phyloP scores from a whole-genome alignment of 176 grass and related monocot genomes.

The Calamus simplicifolius region DNA sequence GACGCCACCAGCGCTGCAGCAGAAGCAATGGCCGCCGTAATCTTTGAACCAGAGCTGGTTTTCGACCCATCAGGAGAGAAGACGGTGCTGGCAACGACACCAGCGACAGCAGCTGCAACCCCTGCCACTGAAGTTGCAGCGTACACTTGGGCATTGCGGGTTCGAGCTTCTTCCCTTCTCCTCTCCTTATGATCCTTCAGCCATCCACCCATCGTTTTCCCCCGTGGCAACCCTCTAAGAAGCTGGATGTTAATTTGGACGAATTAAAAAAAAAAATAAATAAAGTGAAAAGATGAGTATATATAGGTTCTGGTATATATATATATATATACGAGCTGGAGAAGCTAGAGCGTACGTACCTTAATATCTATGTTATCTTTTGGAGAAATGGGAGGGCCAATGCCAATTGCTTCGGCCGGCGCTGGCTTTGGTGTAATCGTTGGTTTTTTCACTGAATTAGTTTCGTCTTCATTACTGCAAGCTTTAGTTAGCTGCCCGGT shows the following conservation, averaged over 20 bases:
- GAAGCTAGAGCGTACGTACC: too few relatives aligned
- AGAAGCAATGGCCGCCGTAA: conserved; percentile 50
- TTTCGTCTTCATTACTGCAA: too few relatives aligned
- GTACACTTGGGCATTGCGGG: conserved; percentile 75
- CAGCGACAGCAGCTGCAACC: conserved; percentile 75
- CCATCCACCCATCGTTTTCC: conserved; percentile 71
- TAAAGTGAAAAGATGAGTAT: too few relatives aligned
- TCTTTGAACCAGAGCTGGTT: conserved; percentile 34
- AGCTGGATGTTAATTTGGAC: conserved; percentile 16
- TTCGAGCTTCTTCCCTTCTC: conserved; percentile 70
- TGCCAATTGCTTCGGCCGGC: too few relatives aligned
- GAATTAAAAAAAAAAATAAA: neutral
- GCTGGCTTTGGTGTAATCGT: too few relatives aligned
- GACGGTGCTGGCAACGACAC: conserved; percentile 65
- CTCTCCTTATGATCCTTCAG: conserved; percentile 96
- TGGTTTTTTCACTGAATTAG: too few relatives aligned
- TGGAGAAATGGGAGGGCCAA: too few relatives aligned
- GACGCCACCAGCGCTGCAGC: conserved; percentile 83
- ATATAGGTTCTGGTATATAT: too few relatives aligned
- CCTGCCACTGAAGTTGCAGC: conserved; percentile 83
- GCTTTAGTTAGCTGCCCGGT: too few relatives aligned
- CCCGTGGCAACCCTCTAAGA: conserved; percentile 28
- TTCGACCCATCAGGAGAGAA: conserved; percentile 38
- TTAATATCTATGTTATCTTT: too few relatives aligned
- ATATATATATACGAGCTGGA: too few relatives aligned